These are phyloP conservation scores for Saprolegnia diclina DNA, from an alignment of 352 stramenopile species.

Conservation along the genomic window DNA sequence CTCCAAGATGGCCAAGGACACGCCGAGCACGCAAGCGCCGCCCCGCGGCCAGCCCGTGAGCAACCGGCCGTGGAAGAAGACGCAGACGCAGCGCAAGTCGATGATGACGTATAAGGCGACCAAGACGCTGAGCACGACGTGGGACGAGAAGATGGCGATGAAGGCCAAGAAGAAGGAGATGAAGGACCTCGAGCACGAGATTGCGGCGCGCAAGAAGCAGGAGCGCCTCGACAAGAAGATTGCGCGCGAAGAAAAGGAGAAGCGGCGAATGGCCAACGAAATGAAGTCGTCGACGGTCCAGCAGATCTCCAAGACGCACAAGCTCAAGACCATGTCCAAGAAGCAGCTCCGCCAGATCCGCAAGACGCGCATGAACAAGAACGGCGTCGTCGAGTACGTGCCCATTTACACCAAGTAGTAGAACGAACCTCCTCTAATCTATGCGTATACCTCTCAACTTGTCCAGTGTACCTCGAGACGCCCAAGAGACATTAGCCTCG, in stretches of 20 bases:
- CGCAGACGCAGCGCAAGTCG: constrained; percentile 76
- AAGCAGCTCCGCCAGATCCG: constrained; percentile 89
- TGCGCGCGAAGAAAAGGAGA: constrained; percentile 78
- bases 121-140: constrained; percentile 79
- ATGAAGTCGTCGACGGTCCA: constrained; percentile 83
- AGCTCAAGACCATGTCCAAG: constrained; percentile 90
- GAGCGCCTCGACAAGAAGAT: constrained; percentile 73
- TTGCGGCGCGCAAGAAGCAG: constrained; percentile 60
- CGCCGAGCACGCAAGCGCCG: constrained; percentile 21
- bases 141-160: constrained; percentile 82
- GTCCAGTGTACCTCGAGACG: neutral
- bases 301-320: constrained; percentile 83
- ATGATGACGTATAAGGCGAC: constrained; percentile 65
- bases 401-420: constrained; percentile 53
- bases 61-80: constrained; percentile 76
- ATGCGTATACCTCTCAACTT: neutral
- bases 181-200: constrained; percentile 78
- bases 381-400: constrained; percentile 86
- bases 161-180: constrained; percentile 72
- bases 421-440: neutral
- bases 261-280: constrained; percentile 85
- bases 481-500: neutral
- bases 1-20: constrained; percentile 8
- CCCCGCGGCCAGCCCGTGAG: constrained; percentile 64
- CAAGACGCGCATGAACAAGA: constrained; percentile 90